These are phyloP conservation scores for Penicillium sp. DNA, from an alignment of 2,329 filamentous ascomycete genomes.

Conservation along the genomic window DNA sequence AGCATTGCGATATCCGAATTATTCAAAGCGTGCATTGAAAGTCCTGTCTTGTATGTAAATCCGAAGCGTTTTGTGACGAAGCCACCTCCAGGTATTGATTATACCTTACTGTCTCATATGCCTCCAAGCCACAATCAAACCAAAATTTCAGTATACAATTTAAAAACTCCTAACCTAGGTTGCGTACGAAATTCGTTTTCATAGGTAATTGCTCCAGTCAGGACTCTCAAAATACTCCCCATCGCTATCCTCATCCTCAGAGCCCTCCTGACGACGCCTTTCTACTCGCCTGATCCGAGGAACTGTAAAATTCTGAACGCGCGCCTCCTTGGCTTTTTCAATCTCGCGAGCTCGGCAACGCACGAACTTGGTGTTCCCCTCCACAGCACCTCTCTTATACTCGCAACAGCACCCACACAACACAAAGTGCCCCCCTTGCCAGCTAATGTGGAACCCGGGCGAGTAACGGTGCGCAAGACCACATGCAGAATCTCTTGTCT, in stretches of 20 bases:
- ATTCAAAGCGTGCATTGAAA: too few species aligned
- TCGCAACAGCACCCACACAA: neutral
- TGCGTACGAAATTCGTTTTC: too few species aligned
- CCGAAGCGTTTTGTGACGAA: too few species aligned
- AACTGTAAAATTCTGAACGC: too few species aligned
- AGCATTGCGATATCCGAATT: too few species aligned
- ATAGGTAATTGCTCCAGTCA: neutral
- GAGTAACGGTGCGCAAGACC: neutral
- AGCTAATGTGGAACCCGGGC: neutral
- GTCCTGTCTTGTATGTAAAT: too few species aligned
- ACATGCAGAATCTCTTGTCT: neutral
- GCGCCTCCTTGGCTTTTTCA: too few species aligned
- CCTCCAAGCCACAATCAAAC: too few species aligned
- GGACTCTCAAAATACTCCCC: neutral
- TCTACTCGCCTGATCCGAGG: neutral
- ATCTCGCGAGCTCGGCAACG: neutral
- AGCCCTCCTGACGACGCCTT: neutral
- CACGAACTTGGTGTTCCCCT: neutral
- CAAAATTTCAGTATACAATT: too few species aligned
- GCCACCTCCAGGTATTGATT: too few species aligned
- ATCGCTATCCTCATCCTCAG: neutral
- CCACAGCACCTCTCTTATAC: neutral
- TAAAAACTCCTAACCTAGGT: too few species aligned
- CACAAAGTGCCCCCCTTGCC: neutral
- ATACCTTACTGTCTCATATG: too few species aligned